phyloP scores from a whole-genome alignment of 345 rosid species.

The Pelargonium nanum region DNA sequence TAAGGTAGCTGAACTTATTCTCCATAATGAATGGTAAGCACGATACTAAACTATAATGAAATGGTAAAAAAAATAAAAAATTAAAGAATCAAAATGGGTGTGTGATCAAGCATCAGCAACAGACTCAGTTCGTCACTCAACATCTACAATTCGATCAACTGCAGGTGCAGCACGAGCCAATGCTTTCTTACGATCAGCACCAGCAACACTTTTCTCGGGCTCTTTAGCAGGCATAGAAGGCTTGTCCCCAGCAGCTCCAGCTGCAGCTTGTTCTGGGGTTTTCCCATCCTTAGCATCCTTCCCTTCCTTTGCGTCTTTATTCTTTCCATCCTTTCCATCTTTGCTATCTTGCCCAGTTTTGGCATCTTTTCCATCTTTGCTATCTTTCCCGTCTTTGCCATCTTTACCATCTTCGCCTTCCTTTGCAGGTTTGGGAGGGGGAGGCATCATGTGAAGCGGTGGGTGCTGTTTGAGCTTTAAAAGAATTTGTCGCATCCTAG shows the following conservation, averaged over 20 bases:
- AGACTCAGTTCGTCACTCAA: background rate
- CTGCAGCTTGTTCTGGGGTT: constrained; percentile 14
- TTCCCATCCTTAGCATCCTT: constrained; percentile 17
- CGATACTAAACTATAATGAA: background rate
- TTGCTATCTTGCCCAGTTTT: constrained; percentile 18
- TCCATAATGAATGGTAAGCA: background rate
- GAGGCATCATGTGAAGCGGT: constrained; percentile 90
- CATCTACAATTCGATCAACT: background rate
- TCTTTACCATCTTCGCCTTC: constrained; percentile 34
- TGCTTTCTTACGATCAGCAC: background rate
- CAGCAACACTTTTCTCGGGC: constrained; percentile 8
- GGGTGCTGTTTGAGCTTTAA: constrained; percentile 72
- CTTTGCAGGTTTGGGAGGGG: constrained; percentile 37
- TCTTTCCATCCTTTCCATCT: background rate
- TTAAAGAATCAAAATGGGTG: background rate
- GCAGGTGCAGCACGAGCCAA: background rate
- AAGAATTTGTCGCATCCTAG: constrained; percentile 81
- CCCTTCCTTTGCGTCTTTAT: constrained; percentile 12
- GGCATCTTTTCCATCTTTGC: constrained; percentile 24
- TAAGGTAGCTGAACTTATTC: background rate
- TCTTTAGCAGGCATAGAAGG: constrained; percentile 31
- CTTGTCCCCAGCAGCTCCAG: constrained; percentile 15
- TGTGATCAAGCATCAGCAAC: background rate
- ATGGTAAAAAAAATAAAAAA: background rate
- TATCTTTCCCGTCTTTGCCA: constrained; percentile 25